These are phyloP conservation scores for Neoboletus subvelutipes DNA, from an alignment of 768 basidiomycete genomes.

Conservation along the genomic window DNA sequence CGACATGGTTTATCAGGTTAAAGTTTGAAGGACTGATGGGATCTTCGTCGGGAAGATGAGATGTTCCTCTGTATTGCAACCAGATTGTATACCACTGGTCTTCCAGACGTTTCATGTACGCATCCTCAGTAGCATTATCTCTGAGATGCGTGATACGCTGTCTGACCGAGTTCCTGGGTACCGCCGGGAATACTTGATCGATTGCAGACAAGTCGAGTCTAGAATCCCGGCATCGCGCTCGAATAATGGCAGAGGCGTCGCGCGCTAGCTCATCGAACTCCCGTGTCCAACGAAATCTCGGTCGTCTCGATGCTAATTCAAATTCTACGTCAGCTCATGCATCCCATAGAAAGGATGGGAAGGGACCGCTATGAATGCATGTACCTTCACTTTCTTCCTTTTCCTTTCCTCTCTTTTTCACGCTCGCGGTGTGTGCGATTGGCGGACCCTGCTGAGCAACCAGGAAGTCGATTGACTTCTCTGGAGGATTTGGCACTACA, in stretches of 20 bases:
- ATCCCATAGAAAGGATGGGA: neutral
- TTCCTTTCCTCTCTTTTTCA: conserved; percentile 35
- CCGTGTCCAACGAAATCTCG: conserved; percentile 78
- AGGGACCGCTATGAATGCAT: neutral
- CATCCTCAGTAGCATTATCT: conserved; percentile 62
- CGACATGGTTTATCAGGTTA: conserved; percentile 75
- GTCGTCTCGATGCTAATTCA: conserved; percentile 41
- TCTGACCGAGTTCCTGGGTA: conserved; percentile 71
- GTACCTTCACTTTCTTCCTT: conserved; percentile 34
- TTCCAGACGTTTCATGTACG: conserved; percentile 77
- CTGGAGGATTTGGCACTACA: conserved; percentile 43
- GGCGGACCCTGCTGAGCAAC: conserved; percentile 54
- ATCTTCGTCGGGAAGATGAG: conserved; percentile 68
- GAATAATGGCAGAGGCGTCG: conserved; percentile 81
- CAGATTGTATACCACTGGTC: conserved; percentile 81
- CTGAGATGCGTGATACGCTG: conserved; percentile 62
- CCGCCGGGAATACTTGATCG: conserved; percentile 75
- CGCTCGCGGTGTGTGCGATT: conserved; percentile 30
- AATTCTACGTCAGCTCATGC: conserved; percentile 1
- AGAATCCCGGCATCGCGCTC: conserved; percentile 66
- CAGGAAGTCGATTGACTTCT: conserved; percentile 51
- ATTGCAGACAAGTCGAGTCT: conserved; percentile 72
- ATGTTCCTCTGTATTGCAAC: conserved; percentile 66
- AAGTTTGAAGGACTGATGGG: conserved; percentile 69
- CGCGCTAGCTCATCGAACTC: conserved; percentile 88